phyloP scores from a whole-genome alignment of 225 moss, liverwort and hornwort genomes.

The Physcomitrellopsis africana region DNA sequence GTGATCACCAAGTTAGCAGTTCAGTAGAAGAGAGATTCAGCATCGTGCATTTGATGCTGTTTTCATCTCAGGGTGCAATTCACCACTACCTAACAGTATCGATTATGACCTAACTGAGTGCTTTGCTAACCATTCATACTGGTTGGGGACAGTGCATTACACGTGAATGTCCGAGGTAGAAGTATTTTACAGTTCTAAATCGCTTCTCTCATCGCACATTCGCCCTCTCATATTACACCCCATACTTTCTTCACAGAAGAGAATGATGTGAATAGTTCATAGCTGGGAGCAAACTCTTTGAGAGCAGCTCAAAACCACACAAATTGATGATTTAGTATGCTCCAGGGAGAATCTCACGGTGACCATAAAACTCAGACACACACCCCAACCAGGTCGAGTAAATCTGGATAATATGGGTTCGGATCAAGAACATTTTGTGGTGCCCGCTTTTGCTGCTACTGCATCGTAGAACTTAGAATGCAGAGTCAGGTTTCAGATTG shows the following conservation, averaged over 20 bases:
- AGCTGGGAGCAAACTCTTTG: constrained; percentile 5
- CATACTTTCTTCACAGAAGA: neutral
- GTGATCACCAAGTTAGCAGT: constrained; percentile 24
- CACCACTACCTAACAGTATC: neutral
- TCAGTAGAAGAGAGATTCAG: constrained; percentile 29
- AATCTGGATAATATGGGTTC: constrained; percentile 18
- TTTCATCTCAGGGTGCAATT: constrained; percentile 11
- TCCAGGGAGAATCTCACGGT: neutral
- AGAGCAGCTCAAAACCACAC: constrained; percentile 30
- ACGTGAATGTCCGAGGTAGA: constrained; percentile 2
- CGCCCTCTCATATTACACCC: neutral
- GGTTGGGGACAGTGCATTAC: constrained; percentile 9
- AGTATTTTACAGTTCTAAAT: constrained; percentile 17
- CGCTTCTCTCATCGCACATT: constrained; percentile 25
- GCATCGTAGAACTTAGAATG: constrained; percentile 7
- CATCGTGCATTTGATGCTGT: constrained; percentile 22
- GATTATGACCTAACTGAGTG: constrained; percentile 22
- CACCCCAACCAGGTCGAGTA: constrained; percentile 11
- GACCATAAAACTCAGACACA: constrained; percentile 10
- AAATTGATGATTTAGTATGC: constrained; percentile 23
- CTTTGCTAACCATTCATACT: constrained; percentile 15
- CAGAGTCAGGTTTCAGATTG: constrained; percentile 22
- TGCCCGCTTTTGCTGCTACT: constrained; percentile 16
- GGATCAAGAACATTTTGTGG: constrained; percentile 29
- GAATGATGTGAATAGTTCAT: neutral